Conservation (phyloP, 768 basidiomycete species). For the Lactifluus volemus region DNA sequence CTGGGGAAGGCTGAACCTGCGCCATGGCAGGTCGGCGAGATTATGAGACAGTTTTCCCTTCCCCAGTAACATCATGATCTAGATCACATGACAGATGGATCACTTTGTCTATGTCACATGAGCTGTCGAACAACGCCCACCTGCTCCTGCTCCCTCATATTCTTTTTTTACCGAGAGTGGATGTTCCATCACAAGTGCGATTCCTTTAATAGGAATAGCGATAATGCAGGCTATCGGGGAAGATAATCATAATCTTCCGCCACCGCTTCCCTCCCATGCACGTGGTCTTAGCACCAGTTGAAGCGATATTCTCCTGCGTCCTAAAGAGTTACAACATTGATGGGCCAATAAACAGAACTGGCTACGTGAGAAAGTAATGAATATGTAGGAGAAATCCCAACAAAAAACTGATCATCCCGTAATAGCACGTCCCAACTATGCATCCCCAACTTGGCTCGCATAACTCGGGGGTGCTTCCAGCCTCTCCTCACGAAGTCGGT, state of each 20-base stretch:
- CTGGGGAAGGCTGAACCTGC: neutral
- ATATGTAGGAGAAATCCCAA: neutral
- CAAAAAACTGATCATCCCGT: neutral
- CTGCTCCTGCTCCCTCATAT: too few species aligned
- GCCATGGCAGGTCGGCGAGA: neutral
- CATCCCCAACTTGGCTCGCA: neutral
- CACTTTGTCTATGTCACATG: too few species aligned
- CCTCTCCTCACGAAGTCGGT: conserved; percentile 22
- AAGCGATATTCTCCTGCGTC: neutral
- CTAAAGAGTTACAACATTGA: neutral
- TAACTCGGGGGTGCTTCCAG: conserved; percentile 24
- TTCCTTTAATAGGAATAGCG: too few species aligned
- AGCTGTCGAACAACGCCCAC: too few species aligned
- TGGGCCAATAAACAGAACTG: neutral
- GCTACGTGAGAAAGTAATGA: neutral
- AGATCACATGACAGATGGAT: too few species aligned
- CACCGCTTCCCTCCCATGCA: neutral
- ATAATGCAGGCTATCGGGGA: too few species aligned
- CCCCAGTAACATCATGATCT: too few species aligned
- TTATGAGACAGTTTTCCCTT: neutral
- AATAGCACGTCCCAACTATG: neutral
- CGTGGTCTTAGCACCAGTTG: neutral
- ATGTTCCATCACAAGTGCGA: too few species aligned
- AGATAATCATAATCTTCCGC: too few species aligned
- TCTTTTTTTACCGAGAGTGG: too few species aligned